A percentile compares a stretch with the other conserved stretches of the same genome.
phyloP scores from a whole-genome alignment of 352 stramenopile genomes.

The Globisporangium echinulatum region DNA sequence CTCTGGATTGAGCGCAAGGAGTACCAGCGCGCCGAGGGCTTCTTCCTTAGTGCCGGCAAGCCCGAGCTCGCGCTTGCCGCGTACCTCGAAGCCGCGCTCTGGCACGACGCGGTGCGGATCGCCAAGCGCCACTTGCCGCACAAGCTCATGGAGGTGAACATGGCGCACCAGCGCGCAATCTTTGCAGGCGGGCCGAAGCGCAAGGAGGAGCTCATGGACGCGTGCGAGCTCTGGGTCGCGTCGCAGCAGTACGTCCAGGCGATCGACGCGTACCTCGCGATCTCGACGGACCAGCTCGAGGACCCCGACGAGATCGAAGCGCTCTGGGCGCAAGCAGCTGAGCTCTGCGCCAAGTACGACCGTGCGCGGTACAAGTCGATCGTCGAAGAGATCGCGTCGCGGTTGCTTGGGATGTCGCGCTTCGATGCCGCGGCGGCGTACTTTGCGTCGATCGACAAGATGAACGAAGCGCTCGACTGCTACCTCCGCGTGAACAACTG shows the following conservation, averaged over 20 bases:
- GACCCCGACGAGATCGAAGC: slow-evolving; percentile 75
- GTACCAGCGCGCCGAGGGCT: slow-evolving; percentile 75
- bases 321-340: slow-evolving; percentile 86
- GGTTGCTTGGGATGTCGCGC: slow-evolving; percentile 73
- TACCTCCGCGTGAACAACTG: slow-evolving; percentile 80
- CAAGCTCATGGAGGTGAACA: slow-evolving; percentile 89
- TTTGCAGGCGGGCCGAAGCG: slow-evolving; percentile 70
- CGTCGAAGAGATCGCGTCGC: slow-evolving; percentile 82
- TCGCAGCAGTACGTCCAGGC: slow-evolving; percentile 87
- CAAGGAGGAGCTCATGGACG: slow-evolving; percentile 80
- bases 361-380: slow-evolving; percentile 85
- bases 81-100: slow-evolving; percentile 85
- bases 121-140: slow-evolving; percentile 89
- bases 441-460: slow-evolving; percentile 87
- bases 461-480: slow-evolving; percentile 89
- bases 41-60: slow-evolving; percentile 90
- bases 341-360: slow-evolving; percentile 85
- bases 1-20: slow-evolving; percentile 85
- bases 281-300: slow-evolving; percentile 59
- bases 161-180: slow-evolving; percentile 73
- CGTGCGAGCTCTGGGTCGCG: slow-evolving; percentile 85
- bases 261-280: slow-evolving; percentile 90
- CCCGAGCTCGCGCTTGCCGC: slow-evolving; percentile 85
- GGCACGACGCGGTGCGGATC: slow-evolving; percentile 86
- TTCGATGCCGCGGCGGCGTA: slow-evolving; percentile 86